Conservation (phyloP, 495 filamentous ascomycete genomes). For the Podospora anserina region DNA sequence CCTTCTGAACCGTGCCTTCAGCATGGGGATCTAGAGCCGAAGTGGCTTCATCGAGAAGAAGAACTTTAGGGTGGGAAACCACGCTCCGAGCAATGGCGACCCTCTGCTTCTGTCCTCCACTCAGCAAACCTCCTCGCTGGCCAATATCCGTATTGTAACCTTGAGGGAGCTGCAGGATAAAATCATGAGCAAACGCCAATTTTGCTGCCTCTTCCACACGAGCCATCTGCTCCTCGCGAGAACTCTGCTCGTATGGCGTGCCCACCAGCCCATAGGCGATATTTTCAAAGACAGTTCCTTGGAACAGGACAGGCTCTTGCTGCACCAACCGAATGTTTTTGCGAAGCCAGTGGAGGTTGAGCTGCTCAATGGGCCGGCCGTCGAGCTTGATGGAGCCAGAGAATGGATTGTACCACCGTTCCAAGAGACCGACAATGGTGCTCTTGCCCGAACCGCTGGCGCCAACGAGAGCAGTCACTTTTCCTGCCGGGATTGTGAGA, state of each 20-base stretch:
- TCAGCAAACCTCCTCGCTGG: slow-evolving; percentile 46
- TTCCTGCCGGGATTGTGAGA: slow-evolving; percentile 72
- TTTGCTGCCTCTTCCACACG: slow-evolving; percentile 55
- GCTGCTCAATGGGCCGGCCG: slow-evolving; percentile 49
- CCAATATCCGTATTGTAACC: slow-evolving; percentile 58
- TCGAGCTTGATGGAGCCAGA: slow-evolving; percentile 51
- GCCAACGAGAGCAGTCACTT: slow-evolving; percentile 76
- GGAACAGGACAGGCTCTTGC: slow-evolving; percentile 69
- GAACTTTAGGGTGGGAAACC: slow-evolving; percentile 65
- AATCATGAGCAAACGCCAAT: slow-evolving; percentile 55
- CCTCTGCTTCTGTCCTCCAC: slow-evolving; percentile 55
- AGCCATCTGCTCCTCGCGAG: slow-evolving; percentile 47
- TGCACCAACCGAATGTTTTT: slow-evolving; percentile 64
- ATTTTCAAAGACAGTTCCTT: slow-evolving; percentile 64
- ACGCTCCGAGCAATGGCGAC: slow-evolving; percentile 64
- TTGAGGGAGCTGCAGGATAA: slow-evolving; percentile 54
- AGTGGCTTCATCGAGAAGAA: slow-evolving; percentile 83
- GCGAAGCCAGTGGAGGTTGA: slow-evolving; percentile 61
- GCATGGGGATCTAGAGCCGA: slow-evolving; percentile 67
- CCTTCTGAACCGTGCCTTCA: slow-evolving; percentile 63
- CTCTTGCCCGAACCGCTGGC: slow-evolving; percentile 64
- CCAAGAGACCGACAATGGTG: slow-evolving; percentile 84
- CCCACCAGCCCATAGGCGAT: slow-evolving; percentile 59
- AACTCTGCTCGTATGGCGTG: slow-evolving; percentile 48
- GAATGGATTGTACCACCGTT: slow-evolving; percentile 80